Conservation (phyloP, 2,329 filamentous ascomycete species). For the Arthrobotrys entomopaga region DNA sequence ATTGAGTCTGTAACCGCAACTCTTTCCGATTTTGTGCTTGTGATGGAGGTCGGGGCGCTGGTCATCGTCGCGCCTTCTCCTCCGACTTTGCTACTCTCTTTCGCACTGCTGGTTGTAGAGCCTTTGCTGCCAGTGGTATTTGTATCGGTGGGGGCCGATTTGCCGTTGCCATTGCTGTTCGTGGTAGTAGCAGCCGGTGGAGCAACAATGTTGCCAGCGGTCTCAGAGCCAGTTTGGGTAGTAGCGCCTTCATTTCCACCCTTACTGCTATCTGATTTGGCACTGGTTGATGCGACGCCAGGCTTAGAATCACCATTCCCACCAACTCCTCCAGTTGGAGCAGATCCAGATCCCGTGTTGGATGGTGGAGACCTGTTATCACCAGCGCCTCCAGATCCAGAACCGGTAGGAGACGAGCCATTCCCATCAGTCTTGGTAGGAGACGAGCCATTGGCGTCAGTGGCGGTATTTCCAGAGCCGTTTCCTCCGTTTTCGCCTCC, state of each 20-base stretch:
- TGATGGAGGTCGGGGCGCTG: not conserved
- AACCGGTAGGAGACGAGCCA: conserved; percentile 9
- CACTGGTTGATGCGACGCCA: conserved; percentile 3
- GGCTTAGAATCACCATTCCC: conserved; percentile 13
- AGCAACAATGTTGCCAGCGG: conserved; percentile 1
- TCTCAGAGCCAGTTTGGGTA: conserved; percentile 10
- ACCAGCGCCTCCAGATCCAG: not conserved
- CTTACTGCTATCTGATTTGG: too few relatives aligned
- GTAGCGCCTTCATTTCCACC: not conserved
- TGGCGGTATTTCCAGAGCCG: conserved; percentile 14
- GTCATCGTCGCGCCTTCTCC: conserved; percentile 11
- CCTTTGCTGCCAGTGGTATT: not conserved
- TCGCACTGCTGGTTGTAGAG: not conserved
- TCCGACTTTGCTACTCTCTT: not conserved
- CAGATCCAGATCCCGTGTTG: conserved; percentile 3
- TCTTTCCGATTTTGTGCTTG: not conserved
- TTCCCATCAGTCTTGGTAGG: conserved; percentile 7
- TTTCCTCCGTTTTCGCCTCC: conserved; percentile 14
- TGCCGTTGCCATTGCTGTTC: conserved; percentile 4
- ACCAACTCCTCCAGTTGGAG: conserved; percentile 10
- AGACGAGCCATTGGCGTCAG: conserved; percentile 12
- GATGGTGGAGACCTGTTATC: conserved; percentile 8
- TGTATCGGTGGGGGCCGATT: not conserved
- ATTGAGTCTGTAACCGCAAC: not conserved
- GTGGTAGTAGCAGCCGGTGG: conserved; percentile 22